These are phyloP conservation scores for Phaeotremella skinneri DNA, from an alignment of 768 basidiomycete species.

Conservation along the genomic window DNA sequence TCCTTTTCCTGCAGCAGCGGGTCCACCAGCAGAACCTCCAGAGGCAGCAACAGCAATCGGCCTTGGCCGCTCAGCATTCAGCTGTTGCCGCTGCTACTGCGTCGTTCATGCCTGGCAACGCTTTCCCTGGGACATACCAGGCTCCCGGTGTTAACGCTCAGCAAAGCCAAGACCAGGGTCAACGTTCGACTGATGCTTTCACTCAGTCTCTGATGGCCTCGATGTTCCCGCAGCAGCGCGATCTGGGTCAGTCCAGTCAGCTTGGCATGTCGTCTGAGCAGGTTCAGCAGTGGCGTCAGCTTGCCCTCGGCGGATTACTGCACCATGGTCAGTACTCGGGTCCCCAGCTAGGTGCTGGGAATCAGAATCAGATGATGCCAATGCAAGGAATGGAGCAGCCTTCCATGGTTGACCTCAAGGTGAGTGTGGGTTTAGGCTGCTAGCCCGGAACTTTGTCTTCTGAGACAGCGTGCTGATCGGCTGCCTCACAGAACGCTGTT, in stretches of 20 bases:
- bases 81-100: conserved; percentile 1
- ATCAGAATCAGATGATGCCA: not conserved
- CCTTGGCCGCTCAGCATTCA: not conserved
- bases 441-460: not conserved
- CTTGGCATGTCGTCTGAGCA: conserved; percentile 10
- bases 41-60: conserved; percentile 11
- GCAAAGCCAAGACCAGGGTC: conserved; percentile 4
- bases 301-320: conserved; percentile 3
- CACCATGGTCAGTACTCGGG: not conserved
- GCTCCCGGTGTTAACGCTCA: conserved; percentile 1
- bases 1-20: conserved; percentile 30
- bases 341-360: not conserved
- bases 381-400: conserved; percentile 3
- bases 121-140: conserved; percentile 7
- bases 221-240: conserved; percentile 27
- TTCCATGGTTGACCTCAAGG: conserved; percentile 25
- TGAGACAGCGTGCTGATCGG: not conserved
- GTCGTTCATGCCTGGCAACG: conserved; percentile 5
- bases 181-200: conserved; percentile 17
- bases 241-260: not conserved
- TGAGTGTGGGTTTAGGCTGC: too few relatives aligned
- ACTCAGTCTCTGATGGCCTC: conserved; percentile 24
- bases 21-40: conserved; percentile 24
- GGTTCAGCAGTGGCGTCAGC: conserved; percentile 19
- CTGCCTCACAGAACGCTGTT: conserved; percentile 22